These are phyloP conservation scores for Parafenestella ontariensis DNA, from an alignment of 2,329 filamentous ascomycete species.

Conservation along the genomic window DNA sequence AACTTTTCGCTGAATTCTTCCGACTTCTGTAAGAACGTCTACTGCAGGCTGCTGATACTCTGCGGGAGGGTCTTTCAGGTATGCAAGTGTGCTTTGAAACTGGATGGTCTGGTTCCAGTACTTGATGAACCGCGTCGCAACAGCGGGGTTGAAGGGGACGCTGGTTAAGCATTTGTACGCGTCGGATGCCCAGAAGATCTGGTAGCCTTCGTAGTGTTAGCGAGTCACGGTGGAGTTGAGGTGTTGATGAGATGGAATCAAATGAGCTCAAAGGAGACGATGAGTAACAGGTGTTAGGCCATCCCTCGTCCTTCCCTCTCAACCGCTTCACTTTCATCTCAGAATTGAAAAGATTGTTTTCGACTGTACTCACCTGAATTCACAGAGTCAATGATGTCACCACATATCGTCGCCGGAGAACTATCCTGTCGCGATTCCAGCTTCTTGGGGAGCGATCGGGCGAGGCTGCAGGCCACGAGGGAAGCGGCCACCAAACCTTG, in stretches of 20 bases:
- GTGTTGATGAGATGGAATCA: neutral
- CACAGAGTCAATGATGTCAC: slow-evolving; percentile 7
- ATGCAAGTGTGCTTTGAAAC: slow-evolving; percentile 54
- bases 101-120: slow-evolving; percentile 57
- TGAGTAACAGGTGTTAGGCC: neutral
- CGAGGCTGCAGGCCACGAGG: neutral
- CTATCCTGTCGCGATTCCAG: slow-evolving; percentile 2
- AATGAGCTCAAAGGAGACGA: neutral
- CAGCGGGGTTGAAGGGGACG: slow-evolving; percentile 55
- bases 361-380: neutral
- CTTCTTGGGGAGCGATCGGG: slow-evolving; percentile 3
- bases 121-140: slow-evolving; percentile 53
- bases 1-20: slow-evolving; percentile 35
- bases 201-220: neutral
- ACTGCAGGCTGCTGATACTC: slow-evolving; percentile 52
- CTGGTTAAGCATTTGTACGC: slow-evolving; percentile 49
- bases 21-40: slow-evolving; percentile 41
- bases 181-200: slow-evolving; percentile 7
- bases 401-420: slow-evolving; percentile 3
- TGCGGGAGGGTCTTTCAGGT: slow-evolving; percentile 49
- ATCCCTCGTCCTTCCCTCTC: too few relatives aligned
- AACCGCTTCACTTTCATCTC: neutral
- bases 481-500: neutral
- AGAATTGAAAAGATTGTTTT: neutral
- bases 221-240: neutral